These are phyloP conservation scores for Fusarium circinatum DNA, from an alignment of 2,329 filamentous ascomycete species.

Conservation along the genomic window DNA sequence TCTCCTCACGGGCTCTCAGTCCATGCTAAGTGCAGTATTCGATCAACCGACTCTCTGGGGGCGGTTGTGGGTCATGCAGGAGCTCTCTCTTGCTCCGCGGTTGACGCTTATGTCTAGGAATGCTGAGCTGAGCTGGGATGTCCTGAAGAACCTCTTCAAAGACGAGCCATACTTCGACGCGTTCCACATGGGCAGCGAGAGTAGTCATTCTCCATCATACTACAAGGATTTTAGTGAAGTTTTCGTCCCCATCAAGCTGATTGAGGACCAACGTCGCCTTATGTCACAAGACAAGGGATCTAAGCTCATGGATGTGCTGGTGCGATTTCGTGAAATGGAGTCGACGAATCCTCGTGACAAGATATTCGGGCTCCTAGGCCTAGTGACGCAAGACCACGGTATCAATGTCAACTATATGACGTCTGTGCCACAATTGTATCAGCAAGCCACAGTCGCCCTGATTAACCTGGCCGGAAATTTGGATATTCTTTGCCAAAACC, in stretches of 20 bases:
- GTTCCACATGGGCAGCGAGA: not conserved
- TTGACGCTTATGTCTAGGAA: slow-evolving; percentile 5
- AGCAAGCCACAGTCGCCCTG: not conserved
- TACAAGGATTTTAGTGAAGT: not conserved
- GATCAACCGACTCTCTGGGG: not conserved
- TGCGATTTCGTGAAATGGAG: not conserved
- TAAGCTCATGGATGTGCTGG: slow-evolving; percentile 5
- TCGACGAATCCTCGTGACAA: slow-evolving; percentile 17
- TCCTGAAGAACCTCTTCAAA: not conserved
- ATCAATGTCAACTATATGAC: slow-evolving; percentile 11
- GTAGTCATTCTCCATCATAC: not conserved
- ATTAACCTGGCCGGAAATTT: slow-evolving; percentile 13
- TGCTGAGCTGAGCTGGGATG: slow-evolving; percentile 5
- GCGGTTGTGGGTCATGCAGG: slow-evolving; percentile 26
- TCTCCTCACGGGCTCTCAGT: rapidly evolving
- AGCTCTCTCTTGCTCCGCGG: slow-evolving; percentile 5
- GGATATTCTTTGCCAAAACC: slow-evolving; percentile 24
- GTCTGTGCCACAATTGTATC: not conserved
- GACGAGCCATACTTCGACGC: slow-evolving; percentile 29
- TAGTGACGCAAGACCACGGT: slow-evolving; percentile 14
- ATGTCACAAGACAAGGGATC: not conserved
- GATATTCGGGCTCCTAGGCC: slow-evolving; percentile 9
- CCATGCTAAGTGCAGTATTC: not conserved
- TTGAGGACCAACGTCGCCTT: slow-evolving; percentile 12
- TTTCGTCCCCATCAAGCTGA: not conserved